Evolutionary conservation across 2,329 filamentous ascomycete species (phyloP), one percentile per base, ranked within the genome.

Genomic region (Rhynchosporium agropyri): DNA sequence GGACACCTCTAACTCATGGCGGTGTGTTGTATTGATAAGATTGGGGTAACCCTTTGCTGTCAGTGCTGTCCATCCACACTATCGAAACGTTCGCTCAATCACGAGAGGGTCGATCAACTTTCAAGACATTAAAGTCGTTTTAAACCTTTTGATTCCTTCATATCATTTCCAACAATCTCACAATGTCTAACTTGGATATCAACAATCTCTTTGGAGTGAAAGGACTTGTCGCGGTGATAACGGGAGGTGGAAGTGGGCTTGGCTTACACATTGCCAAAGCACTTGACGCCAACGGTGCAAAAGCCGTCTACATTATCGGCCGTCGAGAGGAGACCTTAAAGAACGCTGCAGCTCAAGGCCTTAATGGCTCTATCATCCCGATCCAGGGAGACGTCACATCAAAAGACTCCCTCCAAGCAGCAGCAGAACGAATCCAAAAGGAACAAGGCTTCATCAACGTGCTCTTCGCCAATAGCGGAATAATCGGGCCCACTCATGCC

Each of bases 371-470:
- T 63, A 67, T 76, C 7, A 65, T 67, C 45, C 63, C 65, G 0
- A 33, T 69, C 2, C 50, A 51, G 1, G 84, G 82, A 66, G 87
- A 89, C 70, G 81, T 90, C 0, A 84, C 82, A 1, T 81, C 81
- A 46, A 89, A 90, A 73, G 77, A 79, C 2, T 84, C 86, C 9
- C 81, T 90, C 20, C 76, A 83, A 63, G 77, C 78, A 1, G 77
- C 88, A 3, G 83, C 84, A 15, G 72, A 84, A 6, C 78, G 83
- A 51, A 76, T 90, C 56, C 74, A 79, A 3, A 76, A 77, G 49
- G 82, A 83, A 49, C 82, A 86, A 66, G 81, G 82, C 54, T 79
- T 83, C 69, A 80, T 90, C 67, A 84, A 87, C 66, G 80, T 90
- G 43, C 76, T 89, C 10, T 77, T 85, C 71, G 81, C 80, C 69